These are phyloP conservation scores for Zasmidium angulare DNA, from an alignment of 2,329 filamentous ascomycete genomes.

Conservation along the genomic window DNA sequence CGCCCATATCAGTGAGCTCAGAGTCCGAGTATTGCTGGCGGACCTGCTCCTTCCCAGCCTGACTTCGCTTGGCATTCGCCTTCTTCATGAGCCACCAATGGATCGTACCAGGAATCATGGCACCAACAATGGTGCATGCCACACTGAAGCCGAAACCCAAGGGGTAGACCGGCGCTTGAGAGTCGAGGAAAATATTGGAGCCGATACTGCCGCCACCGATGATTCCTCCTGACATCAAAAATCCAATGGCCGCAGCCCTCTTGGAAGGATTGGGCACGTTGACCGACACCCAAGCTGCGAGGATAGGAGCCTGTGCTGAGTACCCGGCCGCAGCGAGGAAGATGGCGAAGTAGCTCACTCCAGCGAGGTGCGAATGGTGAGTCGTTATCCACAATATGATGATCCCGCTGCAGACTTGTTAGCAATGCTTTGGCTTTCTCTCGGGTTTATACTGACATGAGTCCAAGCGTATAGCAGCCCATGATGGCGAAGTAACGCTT, in stretches of 20 bases:
- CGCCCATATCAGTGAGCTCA: constrained; percentile 2
- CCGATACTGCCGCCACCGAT: constrained; percentile 12
- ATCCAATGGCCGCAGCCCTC: constrained; percentile 10
- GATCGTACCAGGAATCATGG: constrained; percentile 8
- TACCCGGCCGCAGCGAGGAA: constrained; percentile 12
- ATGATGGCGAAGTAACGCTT: constrained; percentile 8
- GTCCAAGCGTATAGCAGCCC: constrained; percentile 2
- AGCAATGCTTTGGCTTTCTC: not conserved
- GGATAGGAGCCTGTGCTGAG: constrained; percentile 10
- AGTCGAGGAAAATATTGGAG: constrained; percentile 10
- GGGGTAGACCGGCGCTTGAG: constrained; percentile 9
- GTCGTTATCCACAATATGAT: constrained; percentile 5
- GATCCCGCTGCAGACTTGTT: constrained; percentile 1
- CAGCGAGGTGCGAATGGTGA: constrained; percentile 1
- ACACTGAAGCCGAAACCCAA: constrained; percentile 12
- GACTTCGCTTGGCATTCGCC: not conserved
- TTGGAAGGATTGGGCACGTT: constrained; percentile 12
- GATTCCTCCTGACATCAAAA: constrained; percentile 9
- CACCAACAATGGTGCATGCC: constrained; percentile 8
- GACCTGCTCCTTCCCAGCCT: not conserved
- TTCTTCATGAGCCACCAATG: constrained; percentile 9
- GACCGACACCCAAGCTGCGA: constrained; percentile 11
- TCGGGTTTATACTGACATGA: constrained; percentile 3
- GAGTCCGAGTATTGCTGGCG: not conserved
- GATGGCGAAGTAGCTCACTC: constrained; percentile 10